Evolutionary conservation across 2,329 filamentous ascomycete genomes (phyloP), one percentile per base, ranked within the genome.

Genomic region (Talaromyces sp.): DNA sequence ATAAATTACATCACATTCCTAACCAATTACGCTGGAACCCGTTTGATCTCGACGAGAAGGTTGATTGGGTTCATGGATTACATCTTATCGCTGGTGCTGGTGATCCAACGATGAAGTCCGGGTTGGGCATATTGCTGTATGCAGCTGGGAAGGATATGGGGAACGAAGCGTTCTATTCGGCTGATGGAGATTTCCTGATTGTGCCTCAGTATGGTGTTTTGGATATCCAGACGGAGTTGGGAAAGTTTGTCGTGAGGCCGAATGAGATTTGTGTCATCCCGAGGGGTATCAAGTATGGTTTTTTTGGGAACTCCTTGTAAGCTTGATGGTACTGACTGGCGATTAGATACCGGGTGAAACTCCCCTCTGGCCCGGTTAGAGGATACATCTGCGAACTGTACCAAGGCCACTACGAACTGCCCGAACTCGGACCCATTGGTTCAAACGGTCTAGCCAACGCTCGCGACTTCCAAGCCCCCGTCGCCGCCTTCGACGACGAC

Each of bases 1-100:
- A 65, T 9, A 85, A 85, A 72, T 83, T 92, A 69, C 87, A 90
- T 70, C 88, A 91, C 70, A 89, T 93, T 60, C 91, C 91, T 4
- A 93, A 93, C 73, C 90, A 94, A 76, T 82, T 94, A 35, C 86
- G 90, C 69, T 95, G 91, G 91, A 88, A 90, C 69, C 88, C 87
- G 2, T 92, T 92, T 73, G 88, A 92, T 70, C 81, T 93, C 58
- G 87, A 91, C 68, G 83, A 90, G 74, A 83, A 82, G 3, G 86
- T 87, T 2, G 87, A 90, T 71, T 90, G 87, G 87, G 86, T 90
- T 24, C 85, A 89, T 71, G 84, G 84, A 64, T 78, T 94, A 68
- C 87, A 90, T 66, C 82, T 93, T 22, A 83, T 96, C 11, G 91
- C 90, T 1, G 91, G 91, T 3, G 87, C 91, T 0, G 93, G 93